Evolutionary conservation across 768 basidiomycete species (phyloP), one percentile per base, ranked within the genome.

Genomic region (Hydnomerulius pinastri): DNA sequence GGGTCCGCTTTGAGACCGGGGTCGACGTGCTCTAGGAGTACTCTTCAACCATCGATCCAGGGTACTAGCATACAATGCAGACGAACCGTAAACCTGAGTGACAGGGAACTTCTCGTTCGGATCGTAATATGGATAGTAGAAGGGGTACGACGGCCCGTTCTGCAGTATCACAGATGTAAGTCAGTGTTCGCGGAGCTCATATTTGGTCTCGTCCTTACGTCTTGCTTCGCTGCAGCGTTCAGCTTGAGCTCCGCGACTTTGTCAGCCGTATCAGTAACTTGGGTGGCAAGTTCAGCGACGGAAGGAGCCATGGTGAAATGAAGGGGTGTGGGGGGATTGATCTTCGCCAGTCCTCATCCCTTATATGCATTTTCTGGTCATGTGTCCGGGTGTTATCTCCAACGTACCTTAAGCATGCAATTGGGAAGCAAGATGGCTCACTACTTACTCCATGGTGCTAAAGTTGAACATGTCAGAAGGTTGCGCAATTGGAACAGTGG

Each of bases 91-190:
- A 30, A 77, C 59, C 52, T 81, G 64, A 20, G 71, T 75, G 12
- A 75, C 76, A 53, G 76, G 73, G 57, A 74, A 80, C 51, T 80
- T 81, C 70, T 81, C 78, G 29, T 65, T 57, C 0, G 66, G 55
- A 49, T 81, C 76, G 56, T 68, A 78, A 57, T 75, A 61, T 6
- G 78, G 80, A 30, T 63, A 71, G 63, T 81, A 80, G 60, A 70
- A 75, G 1, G 80, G 79, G 55, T 81, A 77, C 9, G 75, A 71
- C 15, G 74, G 71, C 1, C 69, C 75, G 50, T 76, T 63, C 65
- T 68, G 47, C 49, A n/a, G n/a, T n/a, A 13, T n/a, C 15, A n/a
- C n/a, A 48, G 38, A 46, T 17, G 12, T n/a, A 35, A 12, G 6
- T 46, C 24, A 46, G 30, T 23, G 13, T 27, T 10, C 13, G 20